Base-by-base conservation (phyloP, 2,329 filamentous ascomycete genomes). In the Alternaria triticina region DNA sequence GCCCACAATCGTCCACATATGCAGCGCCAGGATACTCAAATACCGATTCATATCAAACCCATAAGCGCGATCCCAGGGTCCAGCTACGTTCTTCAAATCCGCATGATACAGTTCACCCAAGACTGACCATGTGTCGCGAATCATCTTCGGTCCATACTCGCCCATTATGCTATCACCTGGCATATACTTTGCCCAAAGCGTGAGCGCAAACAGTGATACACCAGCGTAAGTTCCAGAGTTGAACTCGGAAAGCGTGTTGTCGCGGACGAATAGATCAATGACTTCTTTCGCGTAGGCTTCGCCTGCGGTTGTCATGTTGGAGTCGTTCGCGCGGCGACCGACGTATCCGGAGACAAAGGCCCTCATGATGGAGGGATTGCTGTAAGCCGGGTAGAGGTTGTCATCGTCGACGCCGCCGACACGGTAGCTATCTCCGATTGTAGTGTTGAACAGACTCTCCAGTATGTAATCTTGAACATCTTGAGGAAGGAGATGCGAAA, bases 11-110 rank as follows among this genome's bases (percentile, higher is more conserved):
- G 85, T 83, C 88, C 87, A 90, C 64, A 90, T 82, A 77, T 87
- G 87, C 13, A 87, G 73, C 0, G 85, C 84, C 73, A 89, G 83
- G 52, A 90, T 82, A 56, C 85, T 85, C 5, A 89, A 73, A 68
- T 90, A 90, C 7, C 83, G 79, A 58, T 88, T 89, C 87, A 90
- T 89, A 62, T 90, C 87, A 61, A 85, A 89, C 1, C 87, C 87
- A 65, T 90, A 90, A 0, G 84, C 81, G 0, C 88, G 84, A 73
- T 90, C 88, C 88, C 88, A 90, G 0, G 88, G 88, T 0, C 88
- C 88, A 3, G 88, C 88, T 51, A 89, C 82, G 64, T 90, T 90
- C 66, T 83, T 85, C 77, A 90, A 75, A 2, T 83, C 82, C 1
- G 87, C 84, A 57, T 89, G 86, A 81, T 87, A 90, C 1, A 90